These are phyloP conservation scores for Apostasia ramifera DNA, from an alignment of 106 monocot species.

Conservation along the genomic window DNA sequence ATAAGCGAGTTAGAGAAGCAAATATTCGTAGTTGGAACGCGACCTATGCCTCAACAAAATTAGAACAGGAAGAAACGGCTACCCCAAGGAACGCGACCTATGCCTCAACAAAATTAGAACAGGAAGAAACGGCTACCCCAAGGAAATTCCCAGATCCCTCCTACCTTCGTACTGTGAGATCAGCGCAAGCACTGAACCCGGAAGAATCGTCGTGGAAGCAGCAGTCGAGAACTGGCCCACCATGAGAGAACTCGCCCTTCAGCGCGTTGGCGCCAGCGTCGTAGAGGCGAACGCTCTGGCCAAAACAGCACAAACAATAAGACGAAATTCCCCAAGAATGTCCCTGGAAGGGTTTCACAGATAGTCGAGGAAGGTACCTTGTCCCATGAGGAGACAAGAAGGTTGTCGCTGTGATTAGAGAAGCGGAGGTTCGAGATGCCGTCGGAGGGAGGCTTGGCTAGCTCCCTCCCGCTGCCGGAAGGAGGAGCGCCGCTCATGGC, in stretches of 20 bases:
- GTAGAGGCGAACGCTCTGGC: conserved; percentile 80
- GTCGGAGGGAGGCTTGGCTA: conserved; percentile 69
- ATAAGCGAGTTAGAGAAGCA: too few relatives aligned
- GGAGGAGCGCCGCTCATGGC: conserved; percentile 37
- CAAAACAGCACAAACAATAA: conserved; percentile 3
- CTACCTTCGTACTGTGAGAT: conserved; percentile 78
- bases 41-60: too few relatives aligned
- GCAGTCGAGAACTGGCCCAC: conserved; percentile 86
- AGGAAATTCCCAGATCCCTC: not conserved
- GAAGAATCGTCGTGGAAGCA: conserved; percentile 98
- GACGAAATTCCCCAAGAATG: conserved; percentile 9
- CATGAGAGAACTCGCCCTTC: conserved; percentile 85
- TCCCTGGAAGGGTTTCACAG: not conserved
- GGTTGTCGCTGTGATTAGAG: conserved; percentile 95
- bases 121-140: not conserved
- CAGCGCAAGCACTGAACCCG: conserved; percentile 79
- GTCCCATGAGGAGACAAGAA: conserved; percentile 98
- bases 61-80: not conserved
- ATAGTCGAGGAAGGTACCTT: conserved; percentile 29
- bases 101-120: too few relatives aligned
- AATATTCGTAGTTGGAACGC: too few relatives aligned
- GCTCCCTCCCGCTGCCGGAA: conserved; percentile 49
- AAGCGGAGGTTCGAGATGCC: conserved; percentile 95
- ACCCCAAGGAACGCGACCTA: too few relatives aligned
- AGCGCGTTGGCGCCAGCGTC: conserved; percentile 63